Conservation (phyloP, 2,329 filamentous ascomycete genomes). For the Neobulgaria alba region DNA sequence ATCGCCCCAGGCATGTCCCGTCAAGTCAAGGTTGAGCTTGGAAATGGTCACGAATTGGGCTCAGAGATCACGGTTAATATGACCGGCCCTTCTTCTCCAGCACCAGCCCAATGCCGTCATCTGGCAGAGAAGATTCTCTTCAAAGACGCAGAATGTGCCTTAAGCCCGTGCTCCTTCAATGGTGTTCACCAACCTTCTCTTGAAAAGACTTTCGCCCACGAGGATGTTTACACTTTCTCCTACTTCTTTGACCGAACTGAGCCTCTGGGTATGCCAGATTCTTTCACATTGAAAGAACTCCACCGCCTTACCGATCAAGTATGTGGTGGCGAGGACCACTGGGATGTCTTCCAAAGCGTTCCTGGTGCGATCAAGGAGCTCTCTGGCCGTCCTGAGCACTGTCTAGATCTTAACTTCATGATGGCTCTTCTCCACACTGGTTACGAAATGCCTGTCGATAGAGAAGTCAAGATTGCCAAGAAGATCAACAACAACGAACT, state of each 20-base stretch:
- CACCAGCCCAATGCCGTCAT: constrained; percentile 80
- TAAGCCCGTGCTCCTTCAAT: constrained; percentile 96
- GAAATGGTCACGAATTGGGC: constrained; percentile 57
- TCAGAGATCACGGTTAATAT: constrained; percentile 66
- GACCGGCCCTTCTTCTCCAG: constrained; percentile 67
- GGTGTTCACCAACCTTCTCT: constrained; percentile 91
- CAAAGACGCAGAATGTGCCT: constrained; percentile 73
- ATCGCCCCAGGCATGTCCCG: constrained; percentile 72
- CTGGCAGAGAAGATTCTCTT: constrained; percentile 84
- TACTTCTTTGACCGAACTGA: constrained; percentile 97
- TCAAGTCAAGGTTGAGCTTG: constrained; percentile 64
- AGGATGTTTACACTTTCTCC: constrained; percentile 93
- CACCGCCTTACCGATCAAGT: constrained; percentile 78
- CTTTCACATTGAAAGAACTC: constrained; percentile 85
- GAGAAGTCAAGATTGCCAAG: constrained; percentile 97
- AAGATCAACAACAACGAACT: constrained; percentile 96
- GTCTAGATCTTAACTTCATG: constrained; percentile 96
- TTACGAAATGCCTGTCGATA: constrained; percentile 94
- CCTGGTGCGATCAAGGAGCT: constrained; percentile 75
- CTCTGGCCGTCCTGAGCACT: constrained; percentile 75
- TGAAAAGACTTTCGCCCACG: constrained; percentile 80
- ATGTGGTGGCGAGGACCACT: constrained; percentile 67
- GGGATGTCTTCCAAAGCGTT: constrained; percentile 73
- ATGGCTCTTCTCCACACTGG: constrained; percentile 84
- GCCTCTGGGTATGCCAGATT: constrained; percentile 95